phyloP scores from a whole-genome alignment of 2,329 filamentous ascomycete species.

The Chaetomium sp. region DNA sequence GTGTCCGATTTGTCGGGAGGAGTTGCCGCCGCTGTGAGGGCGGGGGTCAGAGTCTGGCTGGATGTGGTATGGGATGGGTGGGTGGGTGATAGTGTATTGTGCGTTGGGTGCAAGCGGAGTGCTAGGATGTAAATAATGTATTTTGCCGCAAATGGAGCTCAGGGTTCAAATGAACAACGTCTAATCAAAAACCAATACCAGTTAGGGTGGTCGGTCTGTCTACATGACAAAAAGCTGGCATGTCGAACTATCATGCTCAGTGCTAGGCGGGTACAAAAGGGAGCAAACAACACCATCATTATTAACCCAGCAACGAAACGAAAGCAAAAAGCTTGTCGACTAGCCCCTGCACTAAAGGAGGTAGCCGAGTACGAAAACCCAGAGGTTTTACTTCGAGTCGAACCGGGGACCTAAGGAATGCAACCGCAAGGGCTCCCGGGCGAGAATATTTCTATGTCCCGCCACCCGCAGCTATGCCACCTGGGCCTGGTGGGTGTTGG shows the following conservation, averaged over 20 bases:
- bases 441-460: no score
- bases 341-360: no score
- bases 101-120: neutral
- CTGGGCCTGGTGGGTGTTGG: no score
- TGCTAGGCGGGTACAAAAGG: no score
- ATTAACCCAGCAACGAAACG: no score
- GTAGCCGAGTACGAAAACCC: no score
- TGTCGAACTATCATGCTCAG: neutral
- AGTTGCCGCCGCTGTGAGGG: slow-evolving; percentile 75
- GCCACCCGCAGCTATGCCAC: no score
- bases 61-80: neutral
- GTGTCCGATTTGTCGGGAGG: slow-evolving; percentile 93
- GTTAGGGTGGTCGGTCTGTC: neutral
- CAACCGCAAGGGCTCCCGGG: no score
- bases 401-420: no score
- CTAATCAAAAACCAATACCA: neutral
- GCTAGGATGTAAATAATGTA: neutral
- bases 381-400: no score
- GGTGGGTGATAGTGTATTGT: neutral
- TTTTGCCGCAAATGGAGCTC: neutral
- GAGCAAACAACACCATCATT: no score
- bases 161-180: neutral
- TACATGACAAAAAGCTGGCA: neutral
- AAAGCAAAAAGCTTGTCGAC: no score
- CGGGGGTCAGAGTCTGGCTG: neutral